Conservation (phyloP, 2,329 filamentous ascomycete genomes). For the Periglandula ipomoeae region DNA sequence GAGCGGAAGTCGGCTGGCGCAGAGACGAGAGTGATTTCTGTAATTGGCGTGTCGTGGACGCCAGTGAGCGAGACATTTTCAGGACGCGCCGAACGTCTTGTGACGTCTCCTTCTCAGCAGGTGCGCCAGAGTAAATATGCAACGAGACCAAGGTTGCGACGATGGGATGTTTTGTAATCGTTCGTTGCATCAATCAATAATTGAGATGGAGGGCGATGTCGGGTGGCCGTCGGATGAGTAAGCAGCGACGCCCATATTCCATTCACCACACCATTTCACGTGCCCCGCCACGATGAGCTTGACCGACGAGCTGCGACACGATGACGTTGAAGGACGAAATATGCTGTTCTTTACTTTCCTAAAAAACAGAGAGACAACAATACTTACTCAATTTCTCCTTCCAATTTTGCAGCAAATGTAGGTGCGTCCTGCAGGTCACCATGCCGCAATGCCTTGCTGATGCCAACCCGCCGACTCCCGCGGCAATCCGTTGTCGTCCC, state of each 20-base stretch:
- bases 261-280: slow-evolving; percentile 18
- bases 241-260: slow-evolving; percentile 6
- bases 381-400: no score
- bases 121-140: no score
- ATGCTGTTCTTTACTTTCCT: no score
- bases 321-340: no score
- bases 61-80: slow-evolving; percentile 11
- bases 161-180: neutral
- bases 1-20: neutral
- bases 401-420: no score
- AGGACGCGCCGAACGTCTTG: no score
- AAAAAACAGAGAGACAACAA: no score
- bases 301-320: no score
- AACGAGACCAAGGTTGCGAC: no score
- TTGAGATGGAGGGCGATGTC: slow-evolving; percentile 7
- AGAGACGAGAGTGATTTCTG: slow-evolving; percentile 1
- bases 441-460: no score
- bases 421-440: no score
- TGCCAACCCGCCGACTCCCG: neutral
- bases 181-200: neutral
- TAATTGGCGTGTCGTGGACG: slow-evolving; percentile 8
- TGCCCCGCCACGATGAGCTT: slow-evolving; percentile 10
- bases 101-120: no score
- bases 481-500: neutral
- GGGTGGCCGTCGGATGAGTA: slow-evolving; percentile 6